phyloP scores from a whole-genome alignment of 768 basidiomycete genomes.

The Russula dissimulans region DNA sequence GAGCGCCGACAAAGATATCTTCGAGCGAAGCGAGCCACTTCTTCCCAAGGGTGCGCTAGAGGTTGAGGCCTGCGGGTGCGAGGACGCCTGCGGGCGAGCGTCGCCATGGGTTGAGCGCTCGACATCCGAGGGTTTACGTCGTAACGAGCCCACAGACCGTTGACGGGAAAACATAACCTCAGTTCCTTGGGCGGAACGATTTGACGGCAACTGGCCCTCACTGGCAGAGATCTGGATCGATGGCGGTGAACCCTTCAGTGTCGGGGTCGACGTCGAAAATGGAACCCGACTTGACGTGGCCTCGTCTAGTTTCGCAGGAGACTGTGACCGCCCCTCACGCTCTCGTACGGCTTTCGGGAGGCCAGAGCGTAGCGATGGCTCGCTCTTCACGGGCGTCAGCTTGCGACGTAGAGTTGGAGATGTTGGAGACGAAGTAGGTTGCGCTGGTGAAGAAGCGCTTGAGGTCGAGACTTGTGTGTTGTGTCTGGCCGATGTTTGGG shows the following conservation, averaged over 20 bases:
- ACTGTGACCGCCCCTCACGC: neutral
- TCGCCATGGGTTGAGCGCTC: conserved; percentile 30
- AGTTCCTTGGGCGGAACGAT: neutral
- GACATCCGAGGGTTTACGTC: conserved; percentile 16
- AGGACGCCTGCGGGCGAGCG: conserved; percentile 29
- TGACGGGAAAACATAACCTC: neutral
- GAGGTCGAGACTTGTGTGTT: neutral
- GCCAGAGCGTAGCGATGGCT: conserved; percentile 2
- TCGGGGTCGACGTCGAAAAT: neutral
- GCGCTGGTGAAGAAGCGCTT: neutral
- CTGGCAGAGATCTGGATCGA: conserved; percentile 3
- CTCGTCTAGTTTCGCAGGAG: neutral
- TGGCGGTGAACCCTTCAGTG: neutral
- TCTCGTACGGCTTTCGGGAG: neutral
- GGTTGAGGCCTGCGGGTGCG: conserved; percentile 31
- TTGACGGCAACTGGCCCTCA: neutral
- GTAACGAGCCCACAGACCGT: conserved; percentile 12
- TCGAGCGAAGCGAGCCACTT: conserved; percentile 39
- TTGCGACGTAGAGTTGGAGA: conserved; percentile 3
- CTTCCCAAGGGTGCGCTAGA: conserved; percentile 29
- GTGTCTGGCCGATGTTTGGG: neutral
- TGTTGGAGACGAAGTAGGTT: neutral
- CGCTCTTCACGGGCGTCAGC: conserved; percentile 4
- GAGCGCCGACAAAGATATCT: conserved; percentile 61
- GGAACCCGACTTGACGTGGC: neutral